Base-by-base conservation (phyloP, 2,329 filamentous ascomycete species). In the Phaeomoniella chlamydospora region DNA sequence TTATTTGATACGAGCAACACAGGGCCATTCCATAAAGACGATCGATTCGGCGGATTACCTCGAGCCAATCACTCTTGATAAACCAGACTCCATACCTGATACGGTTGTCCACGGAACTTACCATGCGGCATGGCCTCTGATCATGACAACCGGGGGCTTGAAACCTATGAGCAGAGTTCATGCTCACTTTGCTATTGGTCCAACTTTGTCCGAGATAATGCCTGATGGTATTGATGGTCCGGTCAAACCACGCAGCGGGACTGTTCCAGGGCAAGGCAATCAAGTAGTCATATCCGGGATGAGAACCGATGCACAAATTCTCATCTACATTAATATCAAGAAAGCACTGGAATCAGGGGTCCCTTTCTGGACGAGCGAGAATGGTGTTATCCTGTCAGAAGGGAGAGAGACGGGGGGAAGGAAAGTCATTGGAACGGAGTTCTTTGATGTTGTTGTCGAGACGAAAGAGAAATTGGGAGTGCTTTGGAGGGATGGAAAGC, bases 1-100 rank as follows among this genome's bases (percentile, higher is more conserved):
- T 55, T 94, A 78, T 64, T 68, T 92, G 18, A 94, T 98, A 59
- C 85, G 90, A 49, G 90, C 90, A 17, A 94, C 92, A 52, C 90
- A 96, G 62, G 90, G 90, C 37, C 90, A 96, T 64, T 85, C 75
- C 48, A 82, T 98, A 52, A 74, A 76, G 50, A 61, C 77, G 4
- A 47, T 78, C 22, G 78, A 83, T 17, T 74, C 74, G n/a, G 73
- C 78, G 33, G 70, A 70, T 0, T 68, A 92, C 2, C 71, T 94
- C 3, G 69, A 66, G 14, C 76, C 78, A 4, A 65, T 94, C 39
- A 77, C 74, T 1, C 51, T 73, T 1, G 68, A 69, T 53, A 4
- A 68, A 50, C 33, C 39, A 5, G 26, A 39, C 13, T 17, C 36
- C 50, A 32, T 87, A 1, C 84, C 84, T 0, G 51, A 64, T 0